Percentiles rank a stretch among this genome's conserved stretches.
phyloP scores from a whole-genome alignment of 495 filamentous ascomycete genomes.

The Trypethelium eluteriae region DNA sequence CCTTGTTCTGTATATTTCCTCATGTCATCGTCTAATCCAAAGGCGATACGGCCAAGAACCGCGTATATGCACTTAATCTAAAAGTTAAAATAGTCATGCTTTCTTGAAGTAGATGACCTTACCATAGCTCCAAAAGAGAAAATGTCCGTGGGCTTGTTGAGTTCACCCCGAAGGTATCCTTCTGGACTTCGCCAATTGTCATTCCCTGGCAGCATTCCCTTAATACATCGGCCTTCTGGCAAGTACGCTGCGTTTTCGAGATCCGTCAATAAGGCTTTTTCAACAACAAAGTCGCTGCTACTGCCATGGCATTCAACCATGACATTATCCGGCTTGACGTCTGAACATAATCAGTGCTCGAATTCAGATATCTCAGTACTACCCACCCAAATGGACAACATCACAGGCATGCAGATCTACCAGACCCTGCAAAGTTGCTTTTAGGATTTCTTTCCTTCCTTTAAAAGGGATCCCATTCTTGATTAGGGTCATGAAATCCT shows the following conservation, averaged over 20 bases:
- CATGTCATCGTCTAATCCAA: background rate
- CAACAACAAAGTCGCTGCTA: constrained; percentile 9
- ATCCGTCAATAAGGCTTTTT: constrained; percentile 20
- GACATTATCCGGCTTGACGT: constrained; percentile 25
- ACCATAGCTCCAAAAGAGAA: constrained; percentile 24
- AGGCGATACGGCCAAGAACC: background rate
- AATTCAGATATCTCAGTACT: background rate
- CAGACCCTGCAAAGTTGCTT: constrained; percentile 17
- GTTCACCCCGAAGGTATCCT: constrained; percentile 17
- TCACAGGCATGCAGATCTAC: constrained; percentile 14
- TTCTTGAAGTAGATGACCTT: constrained; percentile 14
- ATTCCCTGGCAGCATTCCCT: constrained; percentile 20
- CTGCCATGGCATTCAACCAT: constrained; percentile 16
- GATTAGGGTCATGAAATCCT: constrained; percentile 19
- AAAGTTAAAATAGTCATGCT: constrained; percentile 15
- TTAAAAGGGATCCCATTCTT: constrained; percentile 9
- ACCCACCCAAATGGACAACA: background rate
- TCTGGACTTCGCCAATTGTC: constrained; percentile 24
- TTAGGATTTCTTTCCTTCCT: constrained; percentile 19
- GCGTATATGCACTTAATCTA: constrained; percentile 27
- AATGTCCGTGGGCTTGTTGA: constrained; percentile 25
- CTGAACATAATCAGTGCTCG: background rate
- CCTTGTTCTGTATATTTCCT: background rate
- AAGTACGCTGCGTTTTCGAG: constrained; percentile 22
- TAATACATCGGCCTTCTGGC: constrained; percentile 19